Evolutionary conservation across 2,329 filamentous ascomycete species (phyloP).

Genomic region (Blastomyces emzantsi): DNA sequence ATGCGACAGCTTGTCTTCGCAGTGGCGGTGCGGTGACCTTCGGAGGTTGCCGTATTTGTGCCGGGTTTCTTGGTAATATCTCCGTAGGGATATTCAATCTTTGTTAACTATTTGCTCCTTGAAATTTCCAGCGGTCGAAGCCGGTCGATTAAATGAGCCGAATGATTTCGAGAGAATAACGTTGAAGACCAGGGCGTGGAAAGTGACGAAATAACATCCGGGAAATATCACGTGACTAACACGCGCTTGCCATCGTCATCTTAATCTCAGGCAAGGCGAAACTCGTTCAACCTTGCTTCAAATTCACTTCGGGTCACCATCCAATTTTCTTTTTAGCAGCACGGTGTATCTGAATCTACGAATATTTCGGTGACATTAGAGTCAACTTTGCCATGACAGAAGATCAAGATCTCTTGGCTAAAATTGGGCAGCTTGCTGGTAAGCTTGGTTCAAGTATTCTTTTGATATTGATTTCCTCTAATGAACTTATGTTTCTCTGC

Average conservation of each 20-base stretch:
- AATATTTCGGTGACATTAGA: not conserved
- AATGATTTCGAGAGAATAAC: not conserved
- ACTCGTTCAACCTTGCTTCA: not conserved
- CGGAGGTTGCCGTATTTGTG: not conserved
- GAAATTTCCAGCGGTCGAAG: not conserved
- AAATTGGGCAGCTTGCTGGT: conserved; percentile 51
- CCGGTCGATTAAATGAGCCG: not conserved
- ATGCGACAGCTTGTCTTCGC: not conserved
- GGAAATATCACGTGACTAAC: not conserved
- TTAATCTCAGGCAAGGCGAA: not conserved
- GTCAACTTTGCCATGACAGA: conserved; percentile 37
- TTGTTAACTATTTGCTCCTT: not conserved
- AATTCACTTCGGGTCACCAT: not conserved
- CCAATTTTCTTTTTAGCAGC: not conserved
- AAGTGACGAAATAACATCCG: not conserved
- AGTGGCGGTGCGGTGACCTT: not conserved
- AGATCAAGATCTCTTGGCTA: conserved; percentile 47
- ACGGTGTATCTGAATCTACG: not conserved
- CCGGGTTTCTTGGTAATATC: not conserved
- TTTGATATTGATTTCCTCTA: conserved; percentile 22
- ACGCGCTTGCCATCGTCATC: not conserved
- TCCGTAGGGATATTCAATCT: not conserved
- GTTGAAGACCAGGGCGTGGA: too few relatives aligned
- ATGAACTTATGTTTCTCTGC: conserved; percentile 2
- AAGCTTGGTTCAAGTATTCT: conserved; percentile 23